These are phyloP conservation scores for Thymus quinquecostatus DNA, from an alignment of 257 asterid genomes.

Conservation along the genomic window DNA sequence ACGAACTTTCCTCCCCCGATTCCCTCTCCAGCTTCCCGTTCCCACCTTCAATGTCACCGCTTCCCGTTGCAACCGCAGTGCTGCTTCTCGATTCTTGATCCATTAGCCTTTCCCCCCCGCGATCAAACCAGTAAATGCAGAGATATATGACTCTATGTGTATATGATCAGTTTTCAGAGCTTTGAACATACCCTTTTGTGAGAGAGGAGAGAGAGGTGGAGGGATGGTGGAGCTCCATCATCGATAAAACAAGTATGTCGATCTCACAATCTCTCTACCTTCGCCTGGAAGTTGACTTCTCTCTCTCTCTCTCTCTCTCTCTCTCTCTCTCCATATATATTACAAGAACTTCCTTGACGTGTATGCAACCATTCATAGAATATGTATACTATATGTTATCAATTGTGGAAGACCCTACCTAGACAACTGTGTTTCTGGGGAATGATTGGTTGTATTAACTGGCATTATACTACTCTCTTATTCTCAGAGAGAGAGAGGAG, in stretches of 20 bases:
- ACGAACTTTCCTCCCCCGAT: slow-evolving; percentile 34
- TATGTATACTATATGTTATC: background rate
- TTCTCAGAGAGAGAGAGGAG: background rate
- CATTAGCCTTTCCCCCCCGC: slow-evolving; percentile 21
- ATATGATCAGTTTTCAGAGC: background rate
- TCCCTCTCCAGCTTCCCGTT: slow-evolving; percentile 4
- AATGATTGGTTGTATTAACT: slow-evolving; percentile 12
- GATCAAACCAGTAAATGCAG: background rate
- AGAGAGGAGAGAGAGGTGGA: background rate
- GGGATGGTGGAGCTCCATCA: slow-evolving; percentile 30
- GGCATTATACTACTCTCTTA: background rate
- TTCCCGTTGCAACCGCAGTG: slow-evolving; percentile 24
- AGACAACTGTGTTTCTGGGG: slow-evolving; percentile 9
- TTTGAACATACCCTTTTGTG: background rate
- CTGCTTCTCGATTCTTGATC: slow-evolving; percentile 30
- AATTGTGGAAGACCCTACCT: background rate
- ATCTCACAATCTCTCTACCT: slow-evolving; percentile 23
- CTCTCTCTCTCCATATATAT: background rate
- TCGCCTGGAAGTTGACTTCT: slow-evolving; percentile 31
- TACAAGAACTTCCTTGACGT: background rate
- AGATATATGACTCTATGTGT: background rate
- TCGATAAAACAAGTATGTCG: slow-evolving; percentile 17
- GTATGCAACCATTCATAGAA: background rate
- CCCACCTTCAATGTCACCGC: slow-evolving; percentile 14
- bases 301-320: background rate